Conservation (phyloP, 1,139 yeast genomes). For the Scheffersomyces illinoinensis region DNA sequence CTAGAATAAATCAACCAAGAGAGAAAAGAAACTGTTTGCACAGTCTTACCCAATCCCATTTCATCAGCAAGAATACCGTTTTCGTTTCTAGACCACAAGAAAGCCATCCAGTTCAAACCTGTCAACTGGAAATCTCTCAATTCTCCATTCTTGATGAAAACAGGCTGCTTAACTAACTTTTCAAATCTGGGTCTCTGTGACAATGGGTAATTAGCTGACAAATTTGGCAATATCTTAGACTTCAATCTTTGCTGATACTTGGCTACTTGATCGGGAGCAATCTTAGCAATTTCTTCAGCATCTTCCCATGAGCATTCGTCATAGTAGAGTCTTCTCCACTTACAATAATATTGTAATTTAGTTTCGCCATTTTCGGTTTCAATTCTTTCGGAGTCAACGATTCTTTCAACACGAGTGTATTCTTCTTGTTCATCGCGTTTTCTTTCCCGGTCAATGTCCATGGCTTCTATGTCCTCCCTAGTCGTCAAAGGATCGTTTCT, state of each 20-base stretch:
- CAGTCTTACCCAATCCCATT: slow-evolving; percentile 99
- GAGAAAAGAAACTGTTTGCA: slow-evolving; percentile 91
- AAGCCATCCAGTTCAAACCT: slow-evolving; percentile 99
- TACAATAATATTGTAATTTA: slow-evolving; percentile 78
- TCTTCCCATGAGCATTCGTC: slow-evolving; percentile 98
- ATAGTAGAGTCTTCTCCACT: slow-evolving; percentile 91
- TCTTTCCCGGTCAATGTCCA: slow-evolving; percentile 89
- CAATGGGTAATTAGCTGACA: slow-evolving; percentile 74
- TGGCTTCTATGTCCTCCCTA: slow-evolving; percentile 85
- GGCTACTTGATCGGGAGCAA: slow-evolving; percentile 83
- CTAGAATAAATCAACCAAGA: slow-evolving; percentile 95
- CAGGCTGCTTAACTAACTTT: slow-evolving; percentile 83
- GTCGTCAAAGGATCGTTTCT: slow-evolving; percentile 80
- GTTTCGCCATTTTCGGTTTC: slow-evolving; percentile 59
- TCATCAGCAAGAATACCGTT: slow-evolving; percentile 98
- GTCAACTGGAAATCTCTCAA: slow-evolving; percentile 96
- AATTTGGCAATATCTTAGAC: slow-evolving; percentile 81
- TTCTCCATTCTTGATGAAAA: slow-evolving; percentile 87
- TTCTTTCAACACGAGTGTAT: slow-evolving; percentile 83
- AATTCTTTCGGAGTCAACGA: slow-evolving; percentile 82
- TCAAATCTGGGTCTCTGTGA: slow-evolving; percentile 84
- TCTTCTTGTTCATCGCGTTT: slow-evolving; percentile 82
- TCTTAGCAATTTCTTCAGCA: slow-evolving; percentile 79
- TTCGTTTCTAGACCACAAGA: slow-evolving; percentile 95
- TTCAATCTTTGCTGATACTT: slow-evolving; percentile 79